A percentile compares a stretch with the other conserved stretches of the same genome.
Conservation (phyloP, 1,284 basidiomycete genomes). For the Malassezia caprae region DNA sequence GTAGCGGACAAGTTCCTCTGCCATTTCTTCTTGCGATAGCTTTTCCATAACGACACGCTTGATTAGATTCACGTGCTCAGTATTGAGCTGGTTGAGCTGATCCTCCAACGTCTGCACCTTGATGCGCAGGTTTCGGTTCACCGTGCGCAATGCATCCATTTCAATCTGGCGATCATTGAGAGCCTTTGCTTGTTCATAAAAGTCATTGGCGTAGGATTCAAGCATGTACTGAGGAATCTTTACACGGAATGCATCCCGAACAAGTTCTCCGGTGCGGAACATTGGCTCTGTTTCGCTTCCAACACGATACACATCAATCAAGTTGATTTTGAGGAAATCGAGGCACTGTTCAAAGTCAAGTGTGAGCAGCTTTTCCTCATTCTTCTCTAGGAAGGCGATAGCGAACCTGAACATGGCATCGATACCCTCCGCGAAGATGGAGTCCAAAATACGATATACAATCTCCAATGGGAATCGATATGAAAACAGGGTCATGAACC, state of each 20-base stretch:
- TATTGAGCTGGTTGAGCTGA: conserved; percentile 29
- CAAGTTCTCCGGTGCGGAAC: conserved; percentile 33
- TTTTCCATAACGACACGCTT: conserved; percentile 42
- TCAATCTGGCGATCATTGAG: conserved; percentile 40
- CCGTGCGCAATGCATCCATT: conserved; percentile 37
- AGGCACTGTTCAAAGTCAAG: conserved; percentile 36
- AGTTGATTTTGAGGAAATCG: conserved; percentile 29
- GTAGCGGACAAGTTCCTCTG: conserved; percentile 41
- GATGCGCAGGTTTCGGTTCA: conserved; percentile 39
- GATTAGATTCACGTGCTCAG: conserved; percentile 45
- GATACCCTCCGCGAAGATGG: conserved; percentile 87
- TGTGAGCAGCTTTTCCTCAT: conserved; percentile 57
- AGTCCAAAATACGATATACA: conserved; percentile 88
- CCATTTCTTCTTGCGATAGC: conserved; percentile 46
- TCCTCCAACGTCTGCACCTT: conserved; percentile 40
- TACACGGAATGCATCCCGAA: conserved; percentile 37
- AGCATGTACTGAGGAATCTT: conserved; percentile 38
- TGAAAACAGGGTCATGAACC: conserved; percentile 68
- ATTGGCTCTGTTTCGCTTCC: not conserved
- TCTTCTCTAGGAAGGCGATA: conserved; percentile 72
- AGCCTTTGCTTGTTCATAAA: conserved; percentile 35
- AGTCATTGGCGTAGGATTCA: conserved; percentile 38
- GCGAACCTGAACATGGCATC: conserved; percentile 95
- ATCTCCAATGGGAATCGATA: conserved; percentile 82
- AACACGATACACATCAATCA: conserved; percentile 32